phyloP scores from a whole-genome alignment of 371 early-diverging fungal genomes.

The Homolaphlyctis polyrhiza region DNA sequence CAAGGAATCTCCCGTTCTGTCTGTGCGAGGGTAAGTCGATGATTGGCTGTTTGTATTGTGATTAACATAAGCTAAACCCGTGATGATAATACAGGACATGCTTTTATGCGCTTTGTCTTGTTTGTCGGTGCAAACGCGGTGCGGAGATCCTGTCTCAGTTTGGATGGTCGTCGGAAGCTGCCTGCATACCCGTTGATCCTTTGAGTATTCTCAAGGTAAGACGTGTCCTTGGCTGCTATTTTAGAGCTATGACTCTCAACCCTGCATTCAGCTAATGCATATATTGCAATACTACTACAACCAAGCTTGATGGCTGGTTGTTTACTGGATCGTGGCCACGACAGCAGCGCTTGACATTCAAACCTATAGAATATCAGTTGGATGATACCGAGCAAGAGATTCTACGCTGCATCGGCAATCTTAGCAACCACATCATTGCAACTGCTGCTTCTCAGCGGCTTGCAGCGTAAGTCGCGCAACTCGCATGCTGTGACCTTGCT shows the following conservation, averaged over 20 bases:
- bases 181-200: constrained; percentile 65
- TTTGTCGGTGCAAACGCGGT: constrained; percentile 65
- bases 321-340: constrained; percentile 22
- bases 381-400: constrained; percentile 61
- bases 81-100: constrained; percentile 57
- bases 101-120: constrained; percentile 68
- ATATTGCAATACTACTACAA: not conserved
- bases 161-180: constrained; percentile 70
- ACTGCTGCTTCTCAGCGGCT: constrained; percentile 69
- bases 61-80: constrained; percentile 1
- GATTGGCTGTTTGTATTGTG: not conserved
- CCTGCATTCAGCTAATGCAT: too few relatives aligned
- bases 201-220: constrained; percentile 56
- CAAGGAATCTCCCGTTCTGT: constrained; percentile 59
- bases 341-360: constrained; percentile 6
- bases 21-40: constrained; percentile 67
- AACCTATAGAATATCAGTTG: constrained; percentile 14
- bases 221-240: not conserved
- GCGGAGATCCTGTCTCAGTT: constrained; percentile 65
- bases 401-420: constrained; percentile 67
- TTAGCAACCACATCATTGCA: constrained; percentile 83
- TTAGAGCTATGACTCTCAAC: not conserved
- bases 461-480: constrained; percentile 40
- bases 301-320: constrained; percentile 21
- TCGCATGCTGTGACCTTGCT: not conserved